Percentiles rank a stretch among this genome's conserved stretches.
phyloP scores from a whole-genome alignment of 768 basidiomycete species.

The Nidula microcarpa region DNA sequence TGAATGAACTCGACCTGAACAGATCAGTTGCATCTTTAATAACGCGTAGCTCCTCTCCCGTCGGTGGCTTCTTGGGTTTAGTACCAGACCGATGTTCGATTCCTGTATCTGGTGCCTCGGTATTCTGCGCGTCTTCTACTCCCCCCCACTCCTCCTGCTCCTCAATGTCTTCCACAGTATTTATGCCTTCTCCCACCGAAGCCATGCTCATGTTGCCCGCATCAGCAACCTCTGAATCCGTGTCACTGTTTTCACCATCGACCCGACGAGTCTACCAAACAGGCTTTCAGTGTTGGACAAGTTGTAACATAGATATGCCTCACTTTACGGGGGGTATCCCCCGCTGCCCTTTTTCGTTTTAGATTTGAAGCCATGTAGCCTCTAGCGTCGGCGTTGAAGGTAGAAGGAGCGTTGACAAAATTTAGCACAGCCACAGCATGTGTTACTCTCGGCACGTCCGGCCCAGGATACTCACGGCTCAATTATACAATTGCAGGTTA shows the following conservation, averaged over 20 bases:
- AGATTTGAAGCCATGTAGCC: constrained; percentile 14
- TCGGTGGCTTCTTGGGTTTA: constrained; percentile 51
- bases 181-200: constrained; percentile 6
- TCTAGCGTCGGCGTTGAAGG: neutral
- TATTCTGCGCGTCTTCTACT: neutral
- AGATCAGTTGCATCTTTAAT: constrained; percentile 76
- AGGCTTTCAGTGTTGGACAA: neutral
- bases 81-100: neutral
- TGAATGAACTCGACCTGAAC: constrained; percentile 78
- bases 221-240: neutral
- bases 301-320: neutral
- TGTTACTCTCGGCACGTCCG: neutral
- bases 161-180: neutral
- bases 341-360: constrained; percentile 18
- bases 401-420: neutral
- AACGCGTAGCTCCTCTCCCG: constrained; percentile 63
- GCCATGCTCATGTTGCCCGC: neutral
- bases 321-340: constrained; percentile 12
- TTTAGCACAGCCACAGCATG: constrained; percentile 8
- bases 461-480: no score
- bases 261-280: constrained; percentile 4
- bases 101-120: neutral
- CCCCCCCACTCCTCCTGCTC: neutral
- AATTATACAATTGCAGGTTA: no score
- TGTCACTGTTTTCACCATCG: constrained; percentile 2